Conservation (phyloP, 2,329 filamentous ascomycete genomes). For the Microdochium bolleyi region DNA sequence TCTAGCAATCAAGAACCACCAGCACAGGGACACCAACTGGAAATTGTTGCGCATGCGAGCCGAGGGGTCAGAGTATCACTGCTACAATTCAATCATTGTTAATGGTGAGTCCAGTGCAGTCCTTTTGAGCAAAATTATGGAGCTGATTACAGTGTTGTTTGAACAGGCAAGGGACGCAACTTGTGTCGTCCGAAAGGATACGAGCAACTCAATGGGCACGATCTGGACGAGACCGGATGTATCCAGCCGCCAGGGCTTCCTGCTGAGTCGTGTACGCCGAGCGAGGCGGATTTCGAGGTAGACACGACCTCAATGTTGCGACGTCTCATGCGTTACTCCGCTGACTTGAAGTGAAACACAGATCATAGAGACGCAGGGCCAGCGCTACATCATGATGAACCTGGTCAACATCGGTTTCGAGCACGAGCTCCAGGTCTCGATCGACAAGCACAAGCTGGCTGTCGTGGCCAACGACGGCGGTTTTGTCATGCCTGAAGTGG, state of each 20-base stretch:
- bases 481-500: slow-evolving; percentile 9
- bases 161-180: slow-evolving; percentile 12
- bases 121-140: not conserved
- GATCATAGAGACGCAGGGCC: slow-evolving; percentile 8
- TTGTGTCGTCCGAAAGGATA: slow-evolving; percentile 9
- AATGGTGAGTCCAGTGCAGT: slow-evolving; percentile 6
- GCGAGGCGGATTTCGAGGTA: slow-evolving; percentile 3
- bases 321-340: too few species aligned
- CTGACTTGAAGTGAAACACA: too few species aligned
- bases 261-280: slow-evolving; percentile 1
- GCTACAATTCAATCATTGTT: slow-evolving; percentile 14
- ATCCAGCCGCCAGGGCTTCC: slow-evolving; percentile 3
- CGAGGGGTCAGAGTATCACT: slow-evolving; percentile 10
- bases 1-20: slow-evolving; percentile 8
- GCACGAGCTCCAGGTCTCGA: slow-evolving; percentile 7
- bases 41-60: slow-evolving; percentile 7
- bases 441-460: slow-evolving; percentile 14
- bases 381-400: slow-evolving; percentile 10
- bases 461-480: slow-evolving; percentile 14
- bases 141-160: not conserved
- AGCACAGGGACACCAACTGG: slow-evolving; percentile 8
- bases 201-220: slow-evolving; percentile 4
- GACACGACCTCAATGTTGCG: too few species aligned
- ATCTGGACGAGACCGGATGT: slow-evolving; percentile 7
- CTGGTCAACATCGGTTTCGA: slow-evolving; percentile 9